Percentiles rank a stretch among this genome's conserved stretches.
Evolutionary conservation across 768 basidiomycete genomes (phyloP).

Genomic region (Pisolithus albus): DNA sequence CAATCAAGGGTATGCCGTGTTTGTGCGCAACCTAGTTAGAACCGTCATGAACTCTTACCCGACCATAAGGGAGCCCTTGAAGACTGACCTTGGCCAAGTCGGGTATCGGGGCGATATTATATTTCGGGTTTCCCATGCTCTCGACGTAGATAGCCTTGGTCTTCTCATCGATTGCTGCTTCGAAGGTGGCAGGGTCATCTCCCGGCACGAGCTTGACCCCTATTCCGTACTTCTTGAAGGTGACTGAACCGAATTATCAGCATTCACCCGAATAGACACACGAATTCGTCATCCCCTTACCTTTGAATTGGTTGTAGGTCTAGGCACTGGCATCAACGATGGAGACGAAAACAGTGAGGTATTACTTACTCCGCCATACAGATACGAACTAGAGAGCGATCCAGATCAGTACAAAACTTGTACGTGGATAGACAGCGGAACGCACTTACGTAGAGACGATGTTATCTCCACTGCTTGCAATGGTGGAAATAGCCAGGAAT

Average conservation of each 20-base stretch:
- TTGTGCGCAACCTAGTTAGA: constrained; percentile 48
- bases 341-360: background rate
- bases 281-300: constrained; percentile 17
- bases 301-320: constrained; percentile 64
- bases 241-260: constrained; percentile 29
- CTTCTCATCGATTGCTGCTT: constrained; percentile 49
- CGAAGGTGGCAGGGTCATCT: constrained; percentile 41
- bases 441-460: constrained; percentile 49
- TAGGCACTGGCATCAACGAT: constrained; percentile 11
- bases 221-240: constrained; percentile 51
- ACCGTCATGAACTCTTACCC: background rate
- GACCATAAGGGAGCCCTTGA: background rate
- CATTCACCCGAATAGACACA: background rate
- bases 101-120: constrained; percentile 47
- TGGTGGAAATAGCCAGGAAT: constrained; percentile 48
- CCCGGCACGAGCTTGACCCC: constrained; percentile 45
- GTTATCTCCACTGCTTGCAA: constrained; percentile 54
- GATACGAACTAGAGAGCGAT: constrained; percentile 31
- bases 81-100: constrained; percentile 45
- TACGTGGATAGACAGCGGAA: background rate
- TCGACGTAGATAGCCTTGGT: constrained; percentile 58
- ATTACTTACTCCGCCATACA: constrained; percentile 52
- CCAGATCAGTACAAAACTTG: background rate
- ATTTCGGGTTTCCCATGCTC: constrained; percentile 57
- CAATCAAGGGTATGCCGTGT: constrained; percentile 53